Base-by-base conservation (phyloP, 164 flowering plant species). In the Liquidambar formosana region DNA sequence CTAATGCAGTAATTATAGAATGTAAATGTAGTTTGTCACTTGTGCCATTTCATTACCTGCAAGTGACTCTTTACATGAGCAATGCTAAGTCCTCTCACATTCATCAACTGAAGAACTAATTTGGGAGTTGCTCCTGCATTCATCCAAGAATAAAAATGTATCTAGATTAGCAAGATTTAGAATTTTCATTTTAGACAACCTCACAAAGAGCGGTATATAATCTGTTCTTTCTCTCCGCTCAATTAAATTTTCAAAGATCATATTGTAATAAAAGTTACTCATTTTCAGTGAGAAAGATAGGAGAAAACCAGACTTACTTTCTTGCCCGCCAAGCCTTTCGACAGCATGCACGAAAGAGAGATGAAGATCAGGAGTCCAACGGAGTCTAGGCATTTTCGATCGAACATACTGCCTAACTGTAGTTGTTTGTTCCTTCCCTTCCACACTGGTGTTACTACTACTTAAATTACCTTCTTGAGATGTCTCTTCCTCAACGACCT, bases 61-160 rank as follows among this genome's bases (percentile, higher is more conserved):
- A 83, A 68, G 73, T 83, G 87, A 72, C 87, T 83, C 68, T 83
- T 83, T 12, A 83, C 86, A 77, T 83, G 86, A 19, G 86, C 79
- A 60, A 83, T 83, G 75, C 80, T 80, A 16, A 83, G 81, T 22
- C 84, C 84, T 70, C 66, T 81, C 51, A 83, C 82, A 68, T 83
- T 80, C 87, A 83, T 83, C 68, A 83, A 16, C 57, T 83, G 84
- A 64, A 81, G 87, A 38, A 83, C 84, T 18, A 80, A 68, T 64
- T 83, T 83, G 1, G 87, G 87, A 57, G 87, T 83, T 43, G 87
- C 84, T 64, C 76, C 87, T 82, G 75, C 16, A 45, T 12, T 38
- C 22, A 33, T 25, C 54, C n/a, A n/a, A 47, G 22, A 10, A n/a
- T 11, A 73, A 53, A 22, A 21, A 9, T 8, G 23, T 33, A 2